Percentiles rank a stretch among this genome's conserved stretches.
Conservation (phyloP, 805 yeast species). For the Metschnikowia lochheadii region DNA sequence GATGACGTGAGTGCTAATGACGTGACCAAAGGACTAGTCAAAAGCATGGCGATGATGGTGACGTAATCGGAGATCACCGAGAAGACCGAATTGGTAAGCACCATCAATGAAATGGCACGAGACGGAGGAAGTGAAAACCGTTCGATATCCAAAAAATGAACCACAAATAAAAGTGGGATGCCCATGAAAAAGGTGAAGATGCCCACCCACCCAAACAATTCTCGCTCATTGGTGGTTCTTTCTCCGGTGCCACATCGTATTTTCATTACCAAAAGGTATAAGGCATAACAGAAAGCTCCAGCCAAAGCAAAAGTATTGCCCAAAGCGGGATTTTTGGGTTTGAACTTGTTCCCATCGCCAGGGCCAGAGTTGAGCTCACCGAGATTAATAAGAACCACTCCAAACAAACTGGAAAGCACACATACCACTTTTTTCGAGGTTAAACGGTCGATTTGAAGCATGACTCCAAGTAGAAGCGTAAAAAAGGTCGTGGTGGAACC, state of each 20-base stretch:
- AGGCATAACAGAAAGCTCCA: constrained; percentile 46
- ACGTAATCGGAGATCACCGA: constrained; percentile 48
- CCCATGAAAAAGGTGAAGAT: constrained; percentile 37
- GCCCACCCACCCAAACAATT: constrained; percentile 47
- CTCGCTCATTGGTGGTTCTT: constrained; percentile 42
- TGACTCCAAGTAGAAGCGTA: constrained; percentile 43
- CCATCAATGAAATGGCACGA: constrained; percentile 27
- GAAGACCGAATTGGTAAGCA: constrained; percentile 41
- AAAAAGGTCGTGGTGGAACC: constrained; percentile 50
- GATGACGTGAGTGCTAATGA: constrained; percentile 49
- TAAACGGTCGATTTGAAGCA: constrained; percentile 40
- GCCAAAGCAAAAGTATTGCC: constrained; percentile 45
- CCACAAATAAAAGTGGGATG: constrained; percentile 35
- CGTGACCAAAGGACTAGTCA: constrained; percentile 52
- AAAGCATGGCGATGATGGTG: constrained; percentile 47
- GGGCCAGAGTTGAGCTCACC: constrained; percentile 6
- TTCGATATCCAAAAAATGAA: constrained; percentile 38
- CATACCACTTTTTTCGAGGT: constrained; percentile 40
- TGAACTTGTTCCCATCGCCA: constrained; percentile 19
- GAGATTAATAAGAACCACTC: constrained; percentile 44
- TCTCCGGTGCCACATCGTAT: constrained; percentile 42
- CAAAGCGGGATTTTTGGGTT: constrained; percentile 36
- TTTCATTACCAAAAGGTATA: constrained; percentile 42
- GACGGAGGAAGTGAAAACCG: constrained; percentile 38
- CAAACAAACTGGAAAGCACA: constrained; percentile 41